Evolutionary conservation across 306 rosid genomes (phyloP).

Genomic region (Sophora flavescens): DNA sequence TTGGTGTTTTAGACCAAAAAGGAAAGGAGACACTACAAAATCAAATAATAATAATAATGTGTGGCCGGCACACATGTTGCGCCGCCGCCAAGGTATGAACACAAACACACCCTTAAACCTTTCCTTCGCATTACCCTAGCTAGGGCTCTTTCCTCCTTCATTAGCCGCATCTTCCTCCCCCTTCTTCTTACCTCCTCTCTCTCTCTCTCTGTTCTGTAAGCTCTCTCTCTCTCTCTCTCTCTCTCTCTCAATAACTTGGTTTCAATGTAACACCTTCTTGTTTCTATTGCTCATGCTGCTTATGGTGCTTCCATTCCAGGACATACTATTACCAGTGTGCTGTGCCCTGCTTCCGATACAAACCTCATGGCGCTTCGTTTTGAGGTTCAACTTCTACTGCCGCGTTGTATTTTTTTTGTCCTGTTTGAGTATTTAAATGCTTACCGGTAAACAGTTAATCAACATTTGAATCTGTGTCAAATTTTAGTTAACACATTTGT

Average conservation of each 20-base stretch:
- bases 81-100: conserved; percentile 43
- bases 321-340: neutral
- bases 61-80: neutral
- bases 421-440: neutral
- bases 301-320: conserved; percentile 19
- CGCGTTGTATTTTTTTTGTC: neutral
- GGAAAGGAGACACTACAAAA: neutral
- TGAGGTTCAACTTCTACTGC: conserved; percentile 59
- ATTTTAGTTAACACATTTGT: neutral
- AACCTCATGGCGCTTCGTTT: conserved; percentile 79
- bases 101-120: neutral
- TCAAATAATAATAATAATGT: conserved; percentile 1
- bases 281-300: neutral
- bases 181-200: neutral
- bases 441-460: too few relatives aligned
- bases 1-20: conserved; percentile 14
- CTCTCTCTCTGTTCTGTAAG: conserved; percentile 30
- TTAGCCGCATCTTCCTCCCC: neutral
- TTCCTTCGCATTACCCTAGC: neutral
- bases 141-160: conserved; percentile 8
- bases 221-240: neutral
- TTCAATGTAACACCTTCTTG: neutral
- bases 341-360: conserved; percentile 14
- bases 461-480: neutral
- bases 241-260: neutral